phyloP scores from a whole-genome alignment of 306 rosid species.

The Vicia sativa region DNA sequence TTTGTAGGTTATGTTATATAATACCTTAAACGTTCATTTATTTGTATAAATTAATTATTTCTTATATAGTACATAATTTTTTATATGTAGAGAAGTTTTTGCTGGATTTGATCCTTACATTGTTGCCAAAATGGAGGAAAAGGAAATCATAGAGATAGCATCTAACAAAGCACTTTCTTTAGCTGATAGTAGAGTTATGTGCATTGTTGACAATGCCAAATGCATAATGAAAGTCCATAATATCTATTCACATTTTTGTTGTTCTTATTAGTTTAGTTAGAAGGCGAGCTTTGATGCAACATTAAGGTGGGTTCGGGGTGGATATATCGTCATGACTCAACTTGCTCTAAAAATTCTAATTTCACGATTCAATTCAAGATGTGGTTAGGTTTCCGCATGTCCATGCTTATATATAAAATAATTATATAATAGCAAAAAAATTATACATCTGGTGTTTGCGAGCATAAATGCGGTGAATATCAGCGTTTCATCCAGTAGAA shows the following conservation, averaged over 20 bases:
- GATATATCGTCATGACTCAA: too few species aligned
- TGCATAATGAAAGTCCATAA: constrained; percentile 65
- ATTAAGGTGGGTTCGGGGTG: neutral
- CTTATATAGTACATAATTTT: neutral
- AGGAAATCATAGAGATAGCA: constrained; percentile 68
- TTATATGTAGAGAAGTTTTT: constrained; percentile 69
- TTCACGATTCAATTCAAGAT: too few species aligned
- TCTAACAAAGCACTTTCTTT: constrained; percentile 71
- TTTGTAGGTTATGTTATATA: too few species aligned
- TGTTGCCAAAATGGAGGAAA: constrained; percentile 91
- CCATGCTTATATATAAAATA: too few species aligned
- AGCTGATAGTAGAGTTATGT: constrained; percentile 78
- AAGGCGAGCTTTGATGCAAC: neutral
- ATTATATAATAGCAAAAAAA: too few species aligned
- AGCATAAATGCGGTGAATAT: too few species aligned
- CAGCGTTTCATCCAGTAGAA: too few species aligned
- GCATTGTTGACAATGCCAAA: constrained; percentile 90
- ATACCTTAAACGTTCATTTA: neutral
- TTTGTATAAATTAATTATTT: neutral
- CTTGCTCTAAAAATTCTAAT: too few species aligned
- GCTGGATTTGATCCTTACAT: constrained; percentile 68
- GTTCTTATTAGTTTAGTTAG: neutral
- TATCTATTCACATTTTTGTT: neutral
- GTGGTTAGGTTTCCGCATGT: too few species aligned
- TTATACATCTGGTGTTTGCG: too few species aligned